phyloP scores from a whole-genome alignment of 2,329 filamentous ascomycete species.

The Amauroascus verrucosus region DNA sequence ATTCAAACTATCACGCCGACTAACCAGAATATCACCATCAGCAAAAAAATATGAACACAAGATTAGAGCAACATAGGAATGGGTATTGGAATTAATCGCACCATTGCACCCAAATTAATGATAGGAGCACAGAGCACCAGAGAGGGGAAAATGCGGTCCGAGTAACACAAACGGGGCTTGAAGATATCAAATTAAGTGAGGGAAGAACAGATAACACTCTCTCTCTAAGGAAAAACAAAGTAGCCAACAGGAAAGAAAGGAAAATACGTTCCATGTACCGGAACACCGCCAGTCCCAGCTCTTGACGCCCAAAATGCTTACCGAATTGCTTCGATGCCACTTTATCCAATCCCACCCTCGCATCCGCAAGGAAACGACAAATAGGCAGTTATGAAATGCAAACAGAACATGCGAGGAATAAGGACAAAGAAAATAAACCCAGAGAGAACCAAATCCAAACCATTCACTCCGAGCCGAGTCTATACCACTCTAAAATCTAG shows the following conservation, averaged over 20 bases:
- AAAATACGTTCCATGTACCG: constrained; percentile 2
- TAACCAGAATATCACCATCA: not conserved
- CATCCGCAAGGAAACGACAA: not conserved
- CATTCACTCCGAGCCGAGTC: constrained; percentile 10
- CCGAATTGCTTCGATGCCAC: constrained; percentile 12
- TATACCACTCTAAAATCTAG: constrained; percentile 15
- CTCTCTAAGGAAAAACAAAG: not conserved
- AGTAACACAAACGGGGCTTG: not conserved
- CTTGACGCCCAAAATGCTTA: constrained; percentile 9
- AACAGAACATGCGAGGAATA: not conserved
- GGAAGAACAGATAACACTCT: not conserved
- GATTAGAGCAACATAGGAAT: not conserved
- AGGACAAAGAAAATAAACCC: constrained; percentile 2
- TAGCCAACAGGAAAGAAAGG: constrained; percentile 1
- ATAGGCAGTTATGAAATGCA: not conserved
- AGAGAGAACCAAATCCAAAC: constrained; percentile 12
- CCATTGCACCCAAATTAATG: not conserved
- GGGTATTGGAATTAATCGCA: not conserved
- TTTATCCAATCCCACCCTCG: constrained; percentile 2
- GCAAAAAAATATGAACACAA: not conserved
- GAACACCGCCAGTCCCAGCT: constrained; percentile 9
- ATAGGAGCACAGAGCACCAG: not conserved
- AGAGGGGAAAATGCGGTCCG: not conserved
- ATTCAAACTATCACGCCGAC: too few relatives aligned
- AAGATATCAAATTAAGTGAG: not conserved